phyloP scores from a whole-genome alignment of 2,329 filamentous ascomycete species.

The Xylaria sp. region DNA sequence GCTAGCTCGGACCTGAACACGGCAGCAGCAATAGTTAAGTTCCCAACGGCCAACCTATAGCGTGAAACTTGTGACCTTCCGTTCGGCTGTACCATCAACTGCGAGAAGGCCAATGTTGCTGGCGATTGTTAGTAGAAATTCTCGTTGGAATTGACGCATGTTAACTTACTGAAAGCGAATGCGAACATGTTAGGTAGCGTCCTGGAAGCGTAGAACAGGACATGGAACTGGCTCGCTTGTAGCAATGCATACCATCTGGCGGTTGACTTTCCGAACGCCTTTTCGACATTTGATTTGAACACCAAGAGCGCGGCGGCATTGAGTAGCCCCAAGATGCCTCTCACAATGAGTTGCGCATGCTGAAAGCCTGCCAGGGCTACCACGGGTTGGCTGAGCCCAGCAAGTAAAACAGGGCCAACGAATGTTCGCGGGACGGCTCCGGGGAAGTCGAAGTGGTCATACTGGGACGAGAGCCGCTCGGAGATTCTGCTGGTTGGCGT shows the following conservation, averaged over 20 bases:
- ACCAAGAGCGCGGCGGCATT: slow-evolving; percentile 72
- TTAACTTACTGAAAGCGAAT: slow-evolving; percentile 74
- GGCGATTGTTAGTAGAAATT: slow-evolving; percentile 3
- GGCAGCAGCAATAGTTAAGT: slow-evolving; percentile 78
- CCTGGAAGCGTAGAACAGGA: slow-evolving; percentile 88
- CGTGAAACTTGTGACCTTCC: slow-evolving; percentile 42
- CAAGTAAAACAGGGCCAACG: slow-evolving; percentile 76
- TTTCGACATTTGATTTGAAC: slow-evolving; percentile 66
- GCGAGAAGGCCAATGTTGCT: slow-evolving; percentile 68
- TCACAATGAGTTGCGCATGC: slow-evolving; percentile 65
- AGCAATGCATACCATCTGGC: slow-evolving; percentile 81
- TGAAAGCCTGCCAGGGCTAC: slow-evolving; percentile 58
- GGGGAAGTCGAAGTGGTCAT: slow-evolving; percentile 90
- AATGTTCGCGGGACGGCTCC: slow-evolving; percentile 93
- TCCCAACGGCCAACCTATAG: slow-evolving; percentile 67
- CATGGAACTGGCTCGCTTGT: slow-evolving; percentile 84
- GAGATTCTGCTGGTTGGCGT: slow-evolving; percentile 62
- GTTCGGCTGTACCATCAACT: slow-evolving; percentile 44
- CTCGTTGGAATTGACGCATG: neutral
- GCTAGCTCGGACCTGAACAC: slow-evolving; percentile 91
- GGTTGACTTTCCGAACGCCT: slow-evolving; percentile 68
- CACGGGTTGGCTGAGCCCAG: slow-evolving; percentile 71
- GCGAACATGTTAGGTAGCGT: slow-evolving; percentile 97
- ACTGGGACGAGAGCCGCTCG: slow-evolving; percentile 61
- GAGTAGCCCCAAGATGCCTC: slow-evolving; percentile 74